Evolutionary conservation across 2,329 filamentous ascomycete species (phyloP), one percentile per base, ranked within the genome.

Genomic region (Alternaria triticina): DNA sequence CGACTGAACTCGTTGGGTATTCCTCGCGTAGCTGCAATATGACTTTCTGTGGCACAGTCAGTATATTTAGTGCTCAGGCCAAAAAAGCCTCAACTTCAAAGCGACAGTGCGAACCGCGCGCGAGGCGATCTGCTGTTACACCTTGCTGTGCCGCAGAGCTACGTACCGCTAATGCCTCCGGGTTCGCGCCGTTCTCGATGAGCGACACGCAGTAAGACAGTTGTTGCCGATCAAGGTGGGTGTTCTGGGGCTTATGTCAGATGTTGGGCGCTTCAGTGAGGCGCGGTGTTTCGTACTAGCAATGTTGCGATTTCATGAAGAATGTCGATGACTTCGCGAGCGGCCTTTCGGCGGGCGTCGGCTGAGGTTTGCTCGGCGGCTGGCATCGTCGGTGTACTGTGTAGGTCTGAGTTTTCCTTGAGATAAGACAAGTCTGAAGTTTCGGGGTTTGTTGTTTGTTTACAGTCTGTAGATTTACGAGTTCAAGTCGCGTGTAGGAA

Each of bases 161-260:
- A 83, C 93, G 76, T 86, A 98, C 96, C 23, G 95, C 94, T 30
- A 99, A 84, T 1, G 95, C 96, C 79, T 98, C 95, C 0, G 96
- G 96, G 77, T 97, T 97, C 28, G 98, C 93, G 13, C 96, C 96
- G 76, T 97, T 97, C 82, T 99, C 96, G 72, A 99, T 96, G 80
- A 99, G 87, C 57, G 94, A 97, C 64, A 98, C 95, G 81, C 96
- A 99, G 67, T 97, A 92, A 4, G 94, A 97, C 17, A 99, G 85
- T 20, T 94, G 94, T 57, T 94, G 91, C 30, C 95, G 90, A 80
- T 97, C 94, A 49, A 99, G 89, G 68, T 97, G 89, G 66, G 95
- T 97, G 82, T 98, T 97, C 95, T 98, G 64, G 17, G 44, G 15
- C n/a, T 28, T 20, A 25, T 40, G 36, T 63, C 28, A 59, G 30